Evolutionary conservation across 768 basidiomycete genomes (phyloP).

Genomic region (Stropharia rugosoannulata): DNA sequence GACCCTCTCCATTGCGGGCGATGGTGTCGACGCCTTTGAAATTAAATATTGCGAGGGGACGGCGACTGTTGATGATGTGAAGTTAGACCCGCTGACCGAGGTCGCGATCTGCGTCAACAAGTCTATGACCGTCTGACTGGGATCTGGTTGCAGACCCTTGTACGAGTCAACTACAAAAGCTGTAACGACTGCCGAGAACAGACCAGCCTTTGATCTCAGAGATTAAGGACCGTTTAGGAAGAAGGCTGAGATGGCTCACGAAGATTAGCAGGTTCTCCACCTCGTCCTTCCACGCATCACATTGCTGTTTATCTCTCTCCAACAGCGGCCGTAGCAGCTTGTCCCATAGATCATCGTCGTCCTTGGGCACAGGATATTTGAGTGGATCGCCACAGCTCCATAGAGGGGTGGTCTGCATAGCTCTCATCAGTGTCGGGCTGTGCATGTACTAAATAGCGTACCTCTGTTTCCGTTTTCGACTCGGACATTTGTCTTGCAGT

Average conservation of each 20-base stretch:
- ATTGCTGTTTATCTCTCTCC: slow-evolving; percentile 10
- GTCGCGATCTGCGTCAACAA: slow-evolving; percentile 8
- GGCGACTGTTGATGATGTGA: background rate
- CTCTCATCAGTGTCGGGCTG: background rate
- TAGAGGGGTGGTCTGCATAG: background rate
- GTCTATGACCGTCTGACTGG: slow-evolving; percentile 7
- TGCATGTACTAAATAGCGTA: background rate
- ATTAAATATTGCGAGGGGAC: background rate
- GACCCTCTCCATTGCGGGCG: slow-evolving; percentile 6
- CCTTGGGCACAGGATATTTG: slow-evolving; percentile 2
- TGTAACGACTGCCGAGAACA: slow-evolving; percentile 23
- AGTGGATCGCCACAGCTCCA: slow-evolving; percentile 8
- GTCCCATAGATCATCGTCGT: slow-evolving; percentile 10
- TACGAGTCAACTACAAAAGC: slow-evolving; percentile 22
- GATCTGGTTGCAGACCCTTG: slow-evolving; percentile 16
- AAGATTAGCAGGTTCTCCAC: slow-evolving; percentile 24
- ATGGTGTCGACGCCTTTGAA: background rate
- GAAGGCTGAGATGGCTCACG: slow-evolving; percentile 9
- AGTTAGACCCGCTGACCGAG: background rate
- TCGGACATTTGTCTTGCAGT: background rate
- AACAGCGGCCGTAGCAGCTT: slow-evolving; percentile 6
- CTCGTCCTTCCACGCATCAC: slow-evolving; percentile 21
- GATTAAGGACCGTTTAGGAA: background rate
- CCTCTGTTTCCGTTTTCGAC: slow-evolving; percentile 1
- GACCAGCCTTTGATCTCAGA: slow-evolving; percentile 16